Evolutionary conservation across 306 rosid species (phyloP), one percentile per base, ranked within the genome.

Genomic region (Vigna reflexopilosa): DNA sequence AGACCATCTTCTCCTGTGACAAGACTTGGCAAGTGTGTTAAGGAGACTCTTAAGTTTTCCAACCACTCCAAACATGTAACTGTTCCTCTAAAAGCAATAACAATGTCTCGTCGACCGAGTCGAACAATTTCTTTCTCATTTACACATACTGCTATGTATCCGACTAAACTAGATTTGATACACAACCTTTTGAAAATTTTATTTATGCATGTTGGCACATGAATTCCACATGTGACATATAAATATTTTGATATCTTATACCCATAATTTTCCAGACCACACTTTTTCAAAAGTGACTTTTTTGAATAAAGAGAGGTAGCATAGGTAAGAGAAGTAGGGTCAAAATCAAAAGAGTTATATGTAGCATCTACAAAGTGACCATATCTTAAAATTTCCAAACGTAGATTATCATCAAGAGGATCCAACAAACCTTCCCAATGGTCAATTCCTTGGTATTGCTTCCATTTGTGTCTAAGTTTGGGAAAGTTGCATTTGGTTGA

Each of bases 391-490:
- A 92, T 91, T 69, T 92, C 97, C 6, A 83, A 86, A 9, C 96
- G 88, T 54, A 92, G 91, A 65, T 86, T 88, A 63, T 92, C 85
- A 7, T 92, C 97, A 10, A 92, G 93, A 2, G 97, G 97, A 79
- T 92, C 92, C 0, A 92, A 84, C 34, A 92, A 70, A 7, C 96
- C 97, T 36, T 78, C 79, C 97, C 96, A 92, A 24, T 92, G 58
- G 38, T 83, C 77, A 8, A 72, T 67, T 0, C 97, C 96, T 36
- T 88, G 96, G 57, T 90, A 92, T 47, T 92, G 90, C 42, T 72
- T 85, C 97, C 97, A 92, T 12, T 78, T 86, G 71, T 42, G 58
- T 20, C 90, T 76, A 1, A 90, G 84, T 16, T 71, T 76, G 0
- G 73, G 77, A 6, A 54, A 26, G 20, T 24, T 64, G 64, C 15